Evolutionary conservation across 1,139 yeast genomes (phyloP).

Genomic region (Blastobotrys serpentis): DNA sequence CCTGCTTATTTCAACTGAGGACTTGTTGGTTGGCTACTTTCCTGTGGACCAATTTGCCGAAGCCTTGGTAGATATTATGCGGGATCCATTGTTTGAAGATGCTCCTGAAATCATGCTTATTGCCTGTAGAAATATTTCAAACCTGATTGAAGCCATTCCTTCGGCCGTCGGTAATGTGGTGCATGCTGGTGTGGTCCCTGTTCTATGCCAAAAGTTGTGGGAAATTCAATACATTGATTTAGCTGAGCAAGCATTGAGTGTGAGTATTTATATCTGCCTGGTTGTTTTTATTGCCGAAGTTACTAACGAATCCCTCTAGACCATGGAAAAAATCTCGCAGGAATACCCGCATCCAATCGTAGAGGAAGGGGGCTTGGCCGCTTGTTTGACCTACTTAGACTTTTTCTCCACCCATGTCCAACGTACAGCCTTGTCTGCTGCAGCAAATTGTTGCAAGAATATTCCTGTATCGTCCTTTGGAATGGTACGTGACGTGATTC

Average conservation of each 20-base stretch:
- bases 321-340: slow-evolving; percentile 40
- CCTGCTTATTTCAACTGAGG: slow-evolving; percentile 41
- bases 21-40: slow-evolving; percentile 39
- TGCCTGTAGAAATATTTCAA: slow-evolving; percentile 82
- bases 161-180: slow-evolving; percentile 67
- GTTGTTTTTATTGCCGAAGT: background rate
- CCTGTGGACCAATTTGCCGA: slow-evolving; percentile 61
- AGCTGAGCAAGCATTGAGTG: slow-evolving; percentile 87
- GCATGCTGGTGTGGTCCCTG: slow-evolving; percentile 63
- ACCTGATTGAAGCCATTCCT: slow-evolving; percentile 72
- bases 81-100: slow-evolving; percentile 56
- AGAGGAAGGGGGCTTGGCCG: slow-evolving; percentile 57
- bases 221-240: slow-evolving; percentile 85
- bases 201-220: slow-evolving; percentile 61
- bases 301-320: slow-evolving; percentile 20
- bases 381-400: slow-evolving; percentile 75
- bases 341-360: slow-evolving; percentile 40
- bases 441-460: slow-evolving; percentile 68
- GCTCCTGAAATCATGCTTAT: slow-evolving; percentile 78
- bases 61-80: slow-evolving; percentile 58
- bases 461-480: slow-evolving; percentile 48
- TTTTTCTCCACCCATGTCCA: slow-evolving; percentile 90
- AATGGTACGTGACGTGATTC: slow-evolving; percentile 57
- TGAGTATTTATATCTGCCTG: slow-evolving; percentile 36
- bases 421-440: slow-evolving; percentile 72